A percentile compares a stretch with the other conserved stretches of the same genome.
These are phyloP conservation scores for Emmonsiellopsis sp. DNA, from an alignment of 2,329 filamentous ascomycete species.

Conservation along the genomic window DNA sequence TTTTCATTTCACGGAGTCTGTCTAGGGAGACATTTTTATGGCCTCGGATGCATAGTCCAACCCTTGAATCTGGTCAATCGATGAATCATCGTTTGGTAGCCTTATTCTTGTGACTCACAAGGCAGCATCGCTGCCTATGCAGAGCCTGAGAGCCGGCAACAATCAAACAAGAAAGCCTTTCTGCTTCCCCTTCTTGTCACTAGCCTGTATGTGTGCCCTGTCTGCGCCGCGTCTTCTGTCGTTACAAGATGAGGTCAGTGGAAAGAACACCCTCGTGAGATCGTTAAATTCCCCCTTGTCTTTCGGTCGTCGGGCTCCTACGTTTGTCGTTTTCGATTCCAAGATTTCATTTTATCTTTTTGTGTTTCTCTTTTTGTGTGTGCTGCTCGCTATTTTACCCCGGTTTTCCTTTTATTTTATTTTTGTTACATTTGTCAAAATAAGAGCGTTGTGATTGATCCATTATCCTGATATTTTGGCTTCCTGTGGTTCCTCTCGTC, in stretches of 20 bases:
- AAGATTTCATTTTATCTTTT: not conserved
- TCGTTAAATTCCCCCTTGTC: too few species aligned
- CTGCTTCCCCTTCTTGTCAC: not conserved
- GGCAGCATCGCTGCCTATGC: not conserved
- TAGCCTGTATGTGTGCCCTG: not conserved
- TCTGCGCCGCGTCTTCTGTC: not conserved
- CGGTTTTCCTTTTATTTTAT: not conserved
- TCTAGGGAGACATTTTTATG: not conserved
- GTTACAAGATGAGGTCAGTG: too few species aligned
- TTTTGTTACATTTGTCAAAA: not conserved
- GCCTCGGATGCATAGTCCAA: not conserved
- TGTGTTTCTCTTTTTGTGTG: not conserved
- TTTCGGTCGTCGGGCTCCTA: too few species aligned
- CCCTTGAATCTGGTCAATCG: constrained; percentile 2
- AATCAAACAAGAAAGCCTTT: not conserved
- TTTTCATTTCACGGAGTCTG: constrained; percentile 1
- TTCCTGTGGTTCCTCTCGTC: not conserved
- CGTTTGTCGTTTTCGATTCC: too few species aligned
- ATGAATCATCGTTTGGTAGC: not conserved
- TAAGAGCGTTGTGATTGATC: constrained; percentile 1
- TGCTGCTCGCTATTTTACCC: not conserved
- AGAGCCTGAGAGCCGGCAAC: not conserved
- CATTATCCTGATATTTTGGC: not conserved
- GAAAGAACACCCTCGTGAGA: too few species aligned
- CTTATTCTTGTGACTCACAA: not conserved